A percentile compares a stretch with the other conserved stretches of the same genome.
Evolutionary conservation across 805 yeast species (phyloP).

Genomic region (Pichia pseudocactophila): DNA sequence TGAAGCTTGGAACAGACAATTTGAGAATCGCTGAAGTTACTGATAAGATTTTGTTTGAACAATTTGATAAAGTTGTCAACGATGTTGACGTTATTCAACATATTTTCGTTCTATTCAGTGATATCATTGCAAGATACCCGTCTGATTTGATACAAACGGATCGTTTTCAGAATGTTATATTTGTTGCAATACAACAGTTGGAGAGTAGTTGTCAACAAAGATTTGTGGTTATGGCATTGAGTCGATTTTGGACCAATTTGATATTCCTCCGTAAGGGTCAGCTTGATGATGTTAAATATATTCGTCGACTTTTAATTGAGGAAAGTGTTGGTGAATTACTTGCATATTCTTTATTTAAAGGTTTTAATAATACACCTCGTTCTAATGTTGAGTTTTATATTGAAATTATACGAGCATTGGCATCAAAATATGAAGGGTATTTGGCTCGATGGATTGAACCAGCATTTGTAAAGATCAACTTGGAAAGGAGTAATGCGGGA

Average conservation of each 20-base stretch:
- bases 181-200: slow-evolving; percentile 27
- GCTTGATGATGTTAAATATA: slow-evolving; percentile 23
- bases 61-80: slow-evolving; percentile 25
- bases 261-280: slow-evolving; percentile 37
- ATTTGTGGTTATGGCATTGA: slow-evolving; percentile 43
- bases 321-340: slow-evolving; percentile 24
- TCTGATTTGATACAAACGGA: slow-evolving; percentile 31
- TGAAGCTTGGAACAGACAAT: slow-evolving; percentile 19
- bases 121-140: slow-evolving; percentile 6
- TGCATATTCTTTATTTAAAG: slow-evolving; percentile 32
- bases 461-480: slow-evolving; percentile 23
- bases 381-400: slow-evolving; percentile 54
- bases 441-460: slow-evolving; percentile 40
- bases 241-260: slow-evolving; percentile 47
- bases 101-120: slow-evolving; percentile 38
- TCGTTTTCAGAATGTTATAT: slow-evolving; percentile 19
- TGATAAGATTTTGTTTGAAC: slow-evolving; percentile 30
- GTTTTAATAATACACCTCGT: slow-evolving; percentile 43
- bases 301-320: slow-evolving; percentile 21
- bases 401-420: slow-evolving; percentile 37
- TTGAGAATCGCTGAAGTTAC: slow-evolving; percentile 27
- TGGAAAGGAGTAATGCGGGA: slow-evolving; percentile 17
- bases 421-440: slow-evolving; percentile 29
- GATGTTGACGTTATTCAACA: slow-evolving; percentile 57
- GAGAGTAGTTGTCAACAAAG: slow-evolving; percentile 43